These are phyloP conservation scores for Alternaria viburni DNA, from an alignment of 2,329 filamentous ascomycete genomes.

Conservation along the genomic window DNA sequence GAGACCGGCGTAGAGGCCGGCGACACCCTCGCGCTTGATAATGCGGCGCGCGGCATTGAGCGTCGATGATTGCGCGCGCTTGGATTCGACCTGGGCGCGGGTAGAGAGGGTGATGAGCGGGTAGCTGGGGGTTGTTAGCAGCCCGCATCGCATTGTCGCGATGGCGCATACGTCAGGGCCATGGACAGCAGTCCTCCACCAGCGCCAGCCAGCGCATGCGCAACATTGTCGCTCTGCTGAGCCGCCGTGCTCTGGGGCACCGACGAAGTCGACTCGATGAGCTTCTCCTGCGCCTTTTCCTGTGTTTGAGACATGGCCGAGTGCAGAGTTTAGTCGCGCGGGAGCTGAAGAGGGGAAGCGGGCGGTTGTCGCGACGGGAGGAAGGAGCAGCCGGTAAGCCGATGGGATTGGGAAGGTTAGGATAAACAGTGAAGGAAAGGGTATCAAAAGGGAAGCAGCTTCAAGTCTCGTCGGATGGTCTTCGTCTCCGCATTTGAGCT, in stretches of 20 bases:
- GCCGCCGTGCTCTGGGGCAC: conserved; percentile 65
- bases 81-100: conserved; percentile 96
- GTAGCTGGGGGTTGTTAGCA: conserved; percentile 65
- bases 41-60: conserved; percentile 84
- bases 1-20: conserved; percentile 89
- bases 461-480: conserved; percentile 8
- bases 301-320: conserved; percentile 37
- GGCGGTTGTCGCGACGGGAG: neutral
- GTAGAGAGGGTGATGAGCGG: conserved; percentile 97
- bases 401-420: neutral
- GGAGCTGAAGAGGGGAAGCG: conserved; percentile 10
- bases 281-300: conserved; percentile 42
- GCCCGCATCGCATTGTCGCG: neutral
- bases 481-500: conserved; percentile 33
- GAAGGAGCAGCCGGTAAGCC: conserved; percentile 1
- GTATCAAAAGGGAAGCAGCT: conserved; percentile 14
- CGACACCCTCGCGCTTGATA: conserved; percentile 86
- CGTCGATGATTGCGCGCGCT: conserved; percentile 84
- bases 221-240: conserved; percentile 94
- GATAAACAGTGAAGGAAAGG: neutral
- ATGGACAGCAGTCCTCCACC: conserved; percentile 95
- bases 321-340: neutral
- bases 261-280: conserved; percentile 42
- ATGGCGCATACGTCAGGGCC: conserved; percentile 76
- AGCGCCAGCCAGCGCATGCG: conserved; percentile 89